These are phyloP conservation scores for Punica granatum DNA, from an alignment of 345 rosid genomes.

Conservation along the genomic window DNA sequence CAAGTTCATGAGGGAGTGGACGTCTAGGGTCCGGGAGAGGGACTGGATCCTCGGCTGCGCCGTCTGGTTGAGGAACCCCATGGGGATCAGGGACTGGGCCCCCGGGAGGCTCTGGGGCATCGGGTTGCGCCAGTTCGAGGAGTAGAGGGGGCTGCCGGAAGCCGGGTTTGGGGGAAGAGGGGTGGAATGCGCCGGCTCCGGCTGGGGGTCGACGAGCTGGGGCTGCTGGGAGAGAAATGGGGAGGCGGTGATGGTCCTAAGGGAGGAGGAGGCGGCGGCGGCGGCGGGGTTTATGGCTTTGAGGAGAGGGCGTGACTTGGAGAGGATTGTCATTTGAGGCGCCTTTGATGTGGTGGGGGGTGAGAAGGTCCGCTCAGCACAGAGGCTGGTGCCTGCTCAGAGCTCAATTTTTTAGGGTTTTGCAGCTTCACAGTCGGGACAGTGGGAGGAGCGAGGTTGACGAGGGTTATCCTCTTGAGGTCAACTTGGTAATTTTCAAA, in stretches of 20 bases:
- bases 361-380: background rate
- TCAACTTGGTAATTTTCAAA: background rate
- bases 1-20: constrained; percentile 36
- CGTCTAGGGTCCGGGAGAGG: constrained; percentile 38
- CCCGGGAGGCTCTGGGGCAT: constrained; percentile 19
- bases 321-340: constrained; percentile 40
- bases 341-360: constrained; percentile 37
- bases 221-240: constrained; percentile 61
- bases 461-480: background rate
- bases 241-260: constrained; percentile 51
- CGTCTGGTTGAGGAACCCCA: constrained; percentile 29
- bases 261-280: constrained; percentile 2
- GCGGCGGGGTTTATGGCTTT: constrained; percentile 24
- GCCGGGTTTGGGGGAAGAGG: constrained; percentile 90
- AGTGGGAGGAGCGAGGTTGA: background rate
- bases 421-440: background rate
- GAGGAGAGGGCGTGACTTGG: constrained; percentile 24
- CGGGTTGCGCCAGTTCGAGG: constrained; percentile 75
- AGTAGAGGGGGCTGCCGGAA: constrained; percentile 77
- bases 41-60: constrained; percentile 29
- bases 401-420: constrained; percentile 4
- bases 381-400: background rate
- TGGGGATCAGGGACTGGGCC: constrained; percentile 37
- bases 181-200: constrained; percentile 9
- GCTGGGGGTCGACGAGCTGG: constrained; percentile 40